phyloP scores from a whole-genome alignment of 345 rosid species.

The Brassica rapa region DNA sequence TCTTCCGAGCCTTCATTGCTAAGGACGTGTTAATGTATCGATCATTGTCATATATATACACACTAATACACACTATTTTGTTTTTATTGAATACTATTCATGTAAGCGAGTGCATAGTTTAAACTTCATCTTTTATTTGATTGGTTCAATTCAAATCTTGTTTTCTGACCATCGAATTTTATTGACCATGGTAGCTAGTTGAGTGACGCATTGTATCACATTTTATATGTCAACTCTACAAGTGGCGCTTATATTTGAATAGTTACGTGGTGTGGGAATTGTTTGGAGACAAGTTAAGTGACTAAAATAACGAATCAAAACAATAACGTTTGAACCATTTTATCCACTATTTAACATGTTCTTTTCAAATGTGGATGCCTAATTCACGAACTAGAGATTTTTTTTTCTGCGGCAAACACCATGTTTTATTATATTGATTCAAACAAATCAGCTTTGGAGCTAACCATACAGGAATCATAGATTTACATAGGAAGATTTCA shows the following conservation, averaged over 20 bases:
- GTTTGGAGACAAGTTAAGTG: background rate
- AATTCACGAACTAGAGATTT: background rate
- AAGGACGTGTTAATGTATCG: background rate
- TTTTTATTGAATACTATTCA: background rate
- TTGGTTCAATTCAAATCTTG: constrained; percentile 35
- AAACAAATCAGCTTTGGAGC: no score
- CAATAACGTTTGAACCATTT: background rate
- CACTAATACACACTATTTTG: background rate
- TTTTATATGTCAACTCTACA: constrained; percentile 13
- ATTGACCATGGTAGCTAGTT: constrained; percentile 27
- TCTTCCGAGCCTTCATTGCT: background rate
- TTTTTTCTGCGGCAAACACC: no score
- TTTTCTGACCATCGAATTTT: constrained; percentile 21
- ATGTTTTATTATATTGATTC: no score
- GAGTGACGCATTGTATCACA: background rate
- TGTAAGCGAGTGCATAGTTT: background rate
- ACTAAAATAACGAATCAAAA: background rate
- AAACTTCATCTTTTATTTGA: constrained; percentile 20
- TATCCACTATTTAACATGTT: background rate
- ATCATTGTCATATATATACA: background rate
- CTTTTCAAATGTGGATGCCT: background rate
- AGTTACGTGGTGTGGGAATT: background rate
- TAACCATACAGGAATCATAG: no score
- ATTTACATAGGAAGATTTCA: no score
- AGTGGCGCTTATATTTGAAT: background rate